A percentile compares a stretch with the other conserved stretches of the same genome.
Evolutionary conservation across 2,329 filamentous ascomycete species (phyloP).

Genomic region (Pestalotiopsis sp.): DNA sequence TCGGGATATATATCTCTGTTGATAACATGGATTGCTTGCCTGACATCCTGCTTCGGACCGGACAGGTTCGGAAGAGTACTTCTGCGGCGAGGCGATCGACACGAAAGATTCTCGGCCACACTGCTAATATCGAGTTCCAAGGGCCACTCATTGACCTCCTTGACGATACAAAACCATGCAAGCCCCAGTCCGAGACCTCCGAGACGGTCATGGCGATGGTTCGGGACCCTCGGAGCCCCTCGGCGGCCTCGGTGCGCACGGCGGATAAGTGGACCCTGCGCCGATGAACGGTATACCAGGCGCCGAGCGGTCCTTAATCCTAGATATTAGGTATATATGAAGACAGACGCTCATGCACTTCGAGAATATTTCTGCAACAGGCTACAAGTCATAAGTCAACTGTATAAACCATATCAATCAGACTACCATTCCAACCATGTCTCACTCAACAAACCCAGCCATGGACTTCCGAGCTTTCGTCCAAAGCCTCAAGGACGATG

Average conservation of each 20-base stretch:
- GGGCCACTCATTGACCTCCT: background rate
- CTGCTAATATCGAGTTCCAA: background rate
- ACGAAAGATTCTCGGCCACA: background rate
- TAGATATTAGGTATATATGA: background rate
- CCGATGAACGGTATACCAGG: background rate
- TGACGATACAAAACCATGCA: background rate
- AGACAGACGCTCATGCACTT: background rate
- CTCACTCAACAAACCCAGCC: background rate
- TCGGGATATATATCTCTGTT: background rate
- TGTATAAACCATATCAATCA: background rate
- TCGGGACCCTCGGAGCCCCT: background rate
- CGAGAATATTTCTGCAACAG: background rate
- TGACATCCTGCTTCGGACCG: background rate
- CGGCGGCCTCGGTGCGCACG: background rate
- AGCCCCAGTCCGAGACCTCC: background rate
- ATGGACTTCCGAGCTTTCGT: slow-evolving; percentile 46
- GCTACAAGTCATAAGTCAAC: background rate
- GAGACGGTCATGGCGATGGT: background rate
- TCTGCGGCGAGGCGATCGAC: background rate
- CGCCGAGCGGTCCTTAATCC: background rate
- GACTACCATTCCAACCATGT: slow-evolving; percentile 17
- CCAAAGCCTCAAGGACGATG: slow-evolving; percentile 42
- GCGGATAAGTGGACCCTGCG: background rate
- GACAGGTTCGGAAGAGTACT: background rate
- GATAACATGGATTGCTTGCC: background rate